These are phyloP conservation scores for Auricularia sp. DNA, from an alignment of 768 basidiomycete species.

Conservation along the genomic window DNA sequence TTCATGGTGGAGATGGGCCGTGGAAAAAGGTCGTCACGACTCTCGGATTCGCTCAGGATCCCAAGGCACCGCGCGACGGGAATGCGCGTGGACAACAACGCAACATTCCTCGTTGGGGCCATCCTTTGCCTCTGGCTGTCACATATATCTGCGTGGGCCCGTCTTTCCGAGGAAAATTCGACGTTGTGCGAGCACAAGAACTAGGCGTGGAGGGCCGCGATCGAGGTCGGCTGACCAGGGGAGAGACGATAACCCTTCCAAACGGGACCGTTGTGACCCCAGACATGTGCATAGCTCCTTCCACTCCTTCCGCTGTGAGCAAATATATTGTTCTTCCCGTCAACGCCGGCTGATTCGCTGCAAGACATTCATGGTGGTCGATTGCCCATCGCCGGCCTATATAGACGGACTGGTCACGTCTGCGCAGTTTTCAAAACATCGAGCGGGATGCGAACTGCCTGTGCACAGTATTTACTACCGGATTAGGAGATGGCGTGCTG, in stretches of 20 bases:
- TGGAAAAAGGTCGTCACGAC: neutral
- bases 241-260: slow-evolving; percentile 50
- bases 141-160: slow-evolving; percentile 37
- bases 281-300: slow-evolving; percentile 16
- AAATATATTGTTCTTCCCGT: slow-evolving; percentile 21
- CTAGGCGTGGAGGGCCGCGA: slow-evolving; percentile 51
- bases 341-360: neutral
- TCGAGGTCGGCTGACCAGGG: slow-evolving; percentile 52
- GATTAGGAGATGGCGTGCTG: slow-evolving; percentile 61
- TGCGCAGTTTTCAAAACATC: slow-evolving; percentile 29
- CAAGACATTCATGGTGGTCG: slow-evolving; percentile 58
- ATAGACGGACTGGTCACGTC: slow-evolving; percentile 46
- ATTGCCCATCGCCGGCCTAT: slow-evolving; percentile 55
- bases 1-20: neutral
- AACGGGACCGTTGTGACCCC: slow-evolving; percentile 23
- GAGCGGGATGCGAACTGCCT: slow-evolving; percentile 27
- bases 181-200: slow-evolving; percentile 49
- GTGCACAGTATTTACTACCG: slow-evolving; percentile 60
- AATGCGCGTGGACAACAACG: neutral
- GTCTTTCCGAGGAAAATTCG: slow-evolving; percentile 53
- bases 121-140: slow-evolving; percentile 10
- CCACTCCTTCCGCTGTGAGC: slow-evolving; percentile 14
- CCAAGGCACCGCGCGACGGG: neutral
- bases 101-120: neutral
- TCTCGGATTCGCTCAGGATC: slow-evolving; percentile 1